Percentiles rank a stretch among this genome's conserved stretches.
phyloP scores from a whole-genome alignment of 306 rosid genomes.

The Cicer yamashitae region DNA sequence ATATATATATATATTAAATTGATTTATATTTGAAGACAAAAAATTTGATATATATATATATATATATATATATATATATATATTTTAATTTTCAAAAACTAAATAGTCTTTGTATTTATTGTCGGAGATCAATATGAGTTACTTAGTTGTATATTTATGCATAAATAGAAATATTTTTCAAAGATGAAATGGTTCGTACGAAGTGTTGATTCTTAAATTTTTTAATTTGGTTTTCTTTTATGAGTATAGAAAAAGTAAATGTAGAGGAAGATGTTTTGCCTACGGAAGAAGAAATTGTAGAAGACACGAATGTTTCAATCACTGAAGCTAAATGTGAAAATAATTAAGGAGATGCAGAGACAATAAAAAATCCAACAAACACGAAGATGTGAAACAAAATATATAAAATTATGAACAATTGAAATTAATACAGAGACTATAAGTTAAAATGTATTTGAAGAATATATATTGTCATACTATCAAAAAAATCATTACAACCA shows the following conservation, averaged over 20 bases:
- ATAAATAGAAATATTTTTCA: background rate
- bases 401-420: background rate
- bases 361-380: constrained; percentile 11
- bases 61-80: no score
- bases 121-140: no score
- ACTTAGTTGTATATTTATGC: no score
- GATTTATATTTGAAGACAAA: no score
- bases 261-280: constrained; percentile 32
- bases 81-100: no score
- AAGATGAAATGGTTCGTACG: background rate
- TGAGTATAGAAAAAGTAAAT: constrained; percentile 40
- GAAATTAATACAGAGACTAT: background rate
- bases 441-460: background rate
- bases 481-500: background rate
- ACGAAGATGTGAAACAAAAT: background rate
- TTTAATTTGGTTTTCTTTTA: background rate
- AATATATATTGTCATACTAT: background rate
- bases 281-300: background rate
- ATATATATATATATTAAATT: no score
- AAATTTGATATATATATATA: no score
- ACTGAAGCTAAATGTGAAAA: constrained; percentile 40
- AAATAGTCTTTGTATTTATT: no score
- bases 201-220: background rate
- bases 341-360: constrained; percentile 38
- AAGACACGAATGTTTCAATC: constrained; percentile 39